Percentiles rank a stretch among this genome's conserved stretches.
phyloP scores from a whole-genome alignment of 176 grass and related monocot genomes.

The Aegilops tauschii region DNA sequence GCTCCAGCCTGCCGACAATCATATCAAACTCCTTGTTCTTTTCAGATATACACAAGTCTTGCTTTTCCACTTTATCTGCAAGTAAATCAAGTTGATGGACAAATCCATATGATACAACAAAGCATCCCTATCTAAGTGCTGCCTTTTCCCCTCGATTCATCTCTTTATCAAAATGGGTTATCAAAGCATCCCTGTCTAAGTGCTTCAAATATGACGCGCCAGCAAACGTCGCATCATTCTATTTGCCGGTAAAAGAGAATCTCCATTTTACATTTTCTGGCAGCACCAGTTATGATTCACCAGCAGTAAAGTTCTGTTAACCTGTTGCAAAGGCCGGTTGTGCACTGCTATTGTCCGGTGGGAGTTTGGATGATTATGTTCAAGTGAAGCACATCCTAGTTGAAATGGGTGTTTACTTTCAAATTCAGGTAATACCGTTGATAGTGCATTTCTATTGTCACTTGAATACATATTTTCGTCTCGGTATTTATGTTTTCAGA shows the following conservation, averaged over 20 bases:
- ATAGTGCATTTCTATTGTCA: neutral
- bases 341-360: conserved; percentile 46
- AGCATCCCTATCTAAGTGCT: no score
- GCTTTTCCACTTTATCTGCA: conserved; percentile 39
- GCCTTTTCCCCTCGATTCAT: no score
- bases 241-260: conserved; percentile 40
- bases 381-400: conserved; percentile 53
- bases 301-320: conserved; percentile 23
- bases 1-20: conserved; percentile 33
- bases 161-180: no score
- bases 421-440: conserved; percentile 55
- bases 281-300: conserved; percentile 1
- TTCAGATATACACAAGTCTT: conserved; percentile 41
- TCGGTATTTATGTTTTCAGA: neutral
- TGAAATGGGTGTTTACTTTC: conserved; percentile 69
- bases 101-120: conserved; percentile 11
- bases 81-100: conserved; percentile 35
- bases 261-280: neutral
- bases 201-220: no score
- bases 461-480: neutral
- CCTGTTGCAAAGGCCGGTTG: conserved; percentile 49
- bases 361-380: conserved; percentile 45
- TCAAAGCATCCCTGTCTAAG: no score
- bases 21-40: conserved; percentile 34
- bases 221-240: conserved; percentile 29